phyloP scores from a whole-genome alignment of 768 basidiomycete species.

The Strobilomyces dryophilus region DNA sequence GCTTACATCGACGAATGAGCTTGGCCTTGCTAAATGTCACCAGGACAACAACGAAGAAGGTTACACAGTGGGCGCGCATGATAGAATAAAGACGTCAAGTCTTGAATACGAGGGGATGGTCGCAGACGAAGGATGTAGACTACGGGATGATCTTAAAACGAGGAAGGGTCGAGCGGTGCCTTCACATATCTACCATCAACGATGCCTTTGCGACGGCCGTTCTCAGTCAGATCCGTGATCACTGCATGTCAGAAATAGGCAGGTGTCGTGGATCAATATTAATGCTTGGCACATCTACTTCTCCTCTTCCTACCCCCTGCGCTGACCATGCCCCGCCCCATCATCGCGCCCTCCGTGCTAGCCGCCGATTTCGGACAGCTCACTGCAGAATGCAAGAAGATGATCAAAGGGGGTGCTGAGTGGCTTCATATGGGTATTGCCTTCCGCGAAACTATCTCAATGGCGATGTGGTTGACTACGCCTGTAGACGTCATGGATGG shows the following conservation, averaged over 20 bases:
- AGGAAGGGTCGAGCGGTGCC: neutral
- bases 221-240: too few species aligned
- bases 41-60: slow-evolving; percentile 35
- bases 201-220: neutral
- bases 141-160: neutral
- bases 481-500: slow-evolving; percentile 96
- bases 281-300: slow-evolving; percentile 2
- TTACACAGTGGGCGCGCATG: slow-evolving; percentile 28
- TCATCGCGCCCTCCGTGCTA: slow-evolving; percentile 95
- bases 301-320: slow-evolving; percentile 1
- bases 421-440: slow-evolving; percentile 94
- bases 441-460: slow-evolving; percentile 1
- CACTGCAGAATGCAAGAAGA: slow-evolving; percentile 91
- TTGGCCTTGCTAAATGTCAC: slow-evolving; percentile 35
- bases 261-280: slow-evolving; percentile 23
- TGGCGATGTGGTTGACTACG: slow-evolving; percentile 9
- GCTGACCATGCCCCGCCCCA: slow-evolving; percentile 70
- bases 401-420: slow-evolving; percentile 93
- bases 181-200: neutral
- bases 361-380: slow-evolving; percentile 97
- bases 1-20: slow-evolving; percentile 42
- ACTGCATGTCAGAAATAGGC: slow-evolving; percentile 16
- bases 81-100: neutral
- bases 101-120: slow-evolving; percentile 3
- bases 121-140: neutral